Percentiles rank a stretch among this genome's conserved stretches.
Conservation (phyloP, 768 basidiomycete species). For the Leccinum barrowsii region DNA sequence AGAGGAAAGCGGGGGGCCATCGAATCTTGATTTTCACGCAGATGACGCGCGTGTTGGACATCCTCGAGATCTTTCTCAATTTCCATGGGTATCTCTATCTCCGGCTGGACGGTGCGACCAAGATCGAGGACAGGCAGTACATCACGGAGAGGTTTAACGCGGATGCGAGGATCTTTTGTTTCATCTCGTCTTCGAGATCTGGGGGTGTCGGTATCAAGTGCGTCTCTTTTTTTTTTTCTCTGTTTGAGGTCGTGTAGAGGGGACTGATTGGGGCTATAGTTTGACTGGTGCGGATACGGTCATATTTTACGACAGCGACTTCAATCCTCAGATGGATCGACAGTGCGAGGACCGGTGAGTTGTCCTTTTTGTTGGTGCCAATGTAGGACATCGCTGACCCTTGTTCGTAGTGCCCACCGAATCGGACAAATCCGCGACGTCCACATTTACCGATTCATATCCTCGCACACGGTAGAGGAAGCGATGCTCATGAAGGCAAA, state of each 20-base stretch:
- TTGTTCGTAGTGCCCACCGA: slow-evolving; percentile 74
- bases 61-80: slow-evolving; percentile 89
- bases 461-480: slow-evolving; percentile 89
- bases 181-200: slow-evolving; percentile 80
- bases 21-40: slow-evolving; percentile 95
- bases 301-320: slow-evolving; percentile 96
- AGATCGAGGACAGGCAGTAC: slow-evolving; percentile 90
- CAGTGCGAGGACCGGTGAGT: slow-evolving; percentile 90
- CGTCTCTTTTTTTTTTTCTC: slow-evolving; percentile 26
- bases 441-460: slow-evolving; percentile 93
- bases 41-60: slow-evolving; percentile 92
- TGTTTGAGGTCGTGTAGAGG: slow-evolving; percentile 9
- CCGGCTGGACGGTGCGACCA: slow-evolving; percentile 91
- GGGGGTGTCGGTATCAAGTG: slow-evolving; percentile 95
- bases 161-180: slow-evolving; percentile 76
- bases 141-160: slow-evolving; percentile 86
- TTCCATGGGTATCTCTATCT: slow-evolving; percentile 92
- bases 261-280: slow-evolving; percentile 36
- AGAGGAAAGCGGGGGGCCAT: slow-evolving; percentile 84
- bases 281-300: slow-evolving; percentile 91
- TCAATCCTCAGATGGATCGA: slow-evolving; percentile 96
- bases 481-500: slow-evolving; percentile 97
- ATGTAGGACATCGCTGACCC: neutral
- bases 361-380: neutral
- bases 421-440: slow-evolving; percentile 97